Base-by-base conservation (phyloP, 768 basidiomycete species). In the Tulasnella calospora region DNA sequence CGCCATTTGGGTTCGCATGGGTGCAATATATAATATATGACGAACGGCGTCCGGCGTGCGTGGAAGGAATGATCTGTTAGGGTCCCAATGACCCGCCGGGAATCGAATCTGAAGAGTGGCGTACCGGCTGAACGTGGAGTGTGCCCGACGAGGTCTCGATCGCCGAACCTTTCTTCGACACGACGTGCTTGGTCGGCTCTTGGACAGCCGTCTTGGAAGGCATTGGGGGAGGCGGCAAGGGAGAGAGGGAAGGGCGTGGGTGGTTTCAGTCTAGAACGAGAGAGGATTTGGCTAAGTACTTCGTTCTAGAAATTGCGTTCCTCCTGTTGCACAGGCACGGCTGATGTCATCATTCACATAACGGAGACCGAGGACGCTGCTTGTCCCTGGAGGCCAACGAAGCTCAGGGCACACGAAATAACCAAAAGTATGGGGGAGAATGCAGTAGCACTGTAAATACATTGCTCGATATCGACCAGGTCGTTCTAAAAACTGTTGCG, bases 81-180 rank as follows among this genome's bases (percentile, higher is more conserved):
- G 23, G 2, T 23, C n/a, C 12, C 5, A 3, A 57, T 57, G 23
- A 57, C 55, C 13, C 55, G 55, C 23, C 55, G 55, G 21, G 21
- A 57, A 1, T n/a, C 15, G 55, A 57, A 57, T 57, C 10, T n/a
- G 55, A 57, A 3, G 55, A n/a, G 27, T 75, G n/a, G 74, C 78
- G 51, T 57, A 83, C 85, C 0, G 85, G 85, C 76, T 84, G 81
- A 15, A 86, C 83, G 33, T 79, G 78, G 36, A 83, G 44, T 23
- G 81, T 81, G 0, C 82, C 82, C 35, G 79, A 74, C 38, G 79
- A 80, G 19, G 81, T 83, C 21, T 80, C 79, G 74, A 83, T 82
- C 38, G 80, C 82, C 27, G 81, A 77, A 0, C 82, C 83, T 19
- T 80, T 79, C 78, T 70, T 77, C 19, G 76, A 77, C 38, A 77